Evolutionary conservation across 1,284 basidiomycete species (phyloP).

Genomic region (Cutaneotrichosporon cavernicola): DNA sequence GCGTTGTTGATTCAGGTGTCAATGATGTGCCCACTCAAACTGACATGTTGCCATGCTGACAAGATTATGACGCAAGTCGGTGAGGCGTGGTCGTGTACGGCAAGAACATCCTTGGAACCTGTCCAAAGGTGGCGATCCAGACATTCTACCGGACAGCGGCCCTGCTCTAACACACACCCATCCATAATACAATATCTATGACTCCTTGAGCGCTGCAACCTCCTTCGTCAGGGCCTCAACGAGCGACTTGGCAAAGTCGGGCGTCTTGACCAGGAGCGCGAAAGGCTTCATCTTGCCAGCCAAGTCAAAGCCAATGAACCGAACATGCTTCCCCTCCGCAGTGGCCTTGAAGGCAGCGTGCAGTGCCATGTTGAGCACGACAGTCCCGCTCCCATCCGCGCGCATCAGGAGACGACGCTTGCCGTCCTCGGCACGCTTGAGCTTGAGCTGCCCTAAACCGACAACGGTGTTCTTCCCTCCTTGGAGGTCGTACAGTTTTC

Average conservation of each 20-base stretch:
- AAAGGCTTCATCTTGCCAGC: conserved; percentile 61
- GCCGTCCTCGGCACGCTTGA: conserved; percentile 41
- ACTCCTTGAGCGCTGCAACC: conserved; percentile 48
- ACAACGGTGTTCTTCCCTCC: conserved; percentile 51
- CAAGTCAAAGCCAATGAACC: conserved; percentile 42
- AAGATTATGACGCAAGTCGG: too few species aligned
- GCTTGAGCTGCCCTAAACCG: conserved; percentile 43
- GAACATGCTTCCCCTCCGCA: conserved; percentile 31
- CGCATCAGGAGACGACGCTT: conserved; percentile 49
- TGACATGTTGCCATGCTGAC: too few species aligned
- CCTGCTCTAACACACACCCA: background rate
- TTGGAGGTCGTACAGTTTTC: conserved; percentile 65
- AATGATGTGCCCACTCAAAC: too few species aligned
- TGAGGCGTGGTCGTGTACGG: too few species aligned
- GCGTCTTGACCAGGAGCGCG: conserved; percentile 64
- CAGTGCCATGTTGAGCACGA: conserved; percentile 47
- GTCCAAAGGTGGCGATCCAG: too few species aligned
- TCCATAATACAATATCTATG: conserved; percentile 7
- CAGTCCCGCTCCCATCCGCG: conserved; percentile 43
- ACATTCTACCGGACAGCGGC: background rate
- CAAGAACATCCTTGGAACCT: too few species aligned
- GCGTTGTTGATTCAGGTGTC: too few species aligned
- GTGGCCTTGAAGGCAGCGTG: conserved; percentile 30
- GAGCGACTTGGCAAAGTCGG: conserved; percentile 62
- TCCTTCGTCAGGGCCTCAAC: conserved; percentile 66